These are phyloP conservation scores for Coemansia sp. DNA, from an alignment of 371 early-diverging fungal species.

Conservation along the genomic window DNA sequence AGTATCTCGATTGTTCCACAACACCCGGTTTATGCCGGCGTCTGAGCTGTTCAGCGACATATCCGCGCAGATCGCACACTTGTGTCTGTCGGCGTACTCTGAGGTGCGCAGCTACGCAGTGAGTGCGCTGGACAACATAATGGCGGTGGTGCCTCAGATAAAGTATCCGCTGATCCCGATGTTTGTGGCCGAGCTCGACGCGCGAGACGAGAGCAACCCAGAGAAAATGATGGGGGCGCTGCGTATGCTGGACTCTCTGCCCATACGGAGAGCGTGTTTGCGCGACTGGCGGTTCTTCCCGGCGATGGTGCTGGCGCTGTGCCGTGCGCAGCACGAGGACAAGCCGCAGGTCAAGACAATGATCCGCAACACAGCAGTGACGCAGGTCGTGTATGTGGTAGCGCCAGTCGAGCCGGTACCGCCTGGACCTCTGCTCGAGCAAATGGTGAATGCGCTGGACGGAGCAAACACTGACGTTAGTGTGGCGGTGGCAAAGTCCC, in stretches of 20 bases:
- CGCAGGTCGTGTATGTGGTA: slow-evolving; percentile 55
- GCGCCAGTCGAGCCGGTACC: slow-evolving; percentile 22
- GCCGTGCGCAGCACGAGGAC: slow-evolving; percentile 74
- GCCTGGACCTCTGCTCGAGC: background rate
- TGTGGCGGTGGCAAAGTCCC: slow-evolving; percentile 4
- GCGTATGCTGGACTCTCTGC: slow-evolving; percentile 57
- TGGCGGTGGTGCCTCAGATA: slow-evolving; percentile 21
- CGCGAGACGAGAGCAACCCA: slow-evolving; percentile 53
- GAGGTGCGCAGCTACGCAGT: slow-evolving; percentile 66
- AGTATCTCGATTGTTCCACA: slow-evolving; percentile 65
- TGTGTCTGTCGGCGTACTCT: slow-evolving; percentile 71
- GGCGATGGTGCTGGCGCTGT: slow-evolving; percentile 62
- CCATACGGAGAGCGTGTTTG: slow-evolving; percentile 56
- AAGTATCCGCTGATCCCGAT: slow-evolving; percentile 56
- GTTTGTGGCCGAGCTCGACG: slow-evolving; percentile 61
- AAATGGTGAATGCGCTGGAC: slow-evolving; percentile 2
- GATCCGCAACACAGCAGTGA: slow-evolving; percentile 65
- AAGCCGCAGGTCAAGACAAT: slow-evolving; percentile 75
- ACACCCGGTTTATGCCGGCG: slow-evolving; percentile 56
- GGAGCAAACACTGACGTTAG: background rate
- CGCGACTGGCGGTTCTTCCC: slow-evolving; percentile 68
- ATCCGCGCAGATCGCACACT: slow-evolving; percentile 59
- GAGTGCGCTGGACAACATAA: slow-evolving; percentile 26
- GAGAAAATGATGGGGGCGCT: slow-evolving; percentile 80
- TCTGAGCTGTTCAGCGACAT: slow-evolving; percentile 57